Evolutionary conservation across 371 early-diverging fungal genomes (phyloP).

Genomic region (Rhizopus sp.): DNA sequence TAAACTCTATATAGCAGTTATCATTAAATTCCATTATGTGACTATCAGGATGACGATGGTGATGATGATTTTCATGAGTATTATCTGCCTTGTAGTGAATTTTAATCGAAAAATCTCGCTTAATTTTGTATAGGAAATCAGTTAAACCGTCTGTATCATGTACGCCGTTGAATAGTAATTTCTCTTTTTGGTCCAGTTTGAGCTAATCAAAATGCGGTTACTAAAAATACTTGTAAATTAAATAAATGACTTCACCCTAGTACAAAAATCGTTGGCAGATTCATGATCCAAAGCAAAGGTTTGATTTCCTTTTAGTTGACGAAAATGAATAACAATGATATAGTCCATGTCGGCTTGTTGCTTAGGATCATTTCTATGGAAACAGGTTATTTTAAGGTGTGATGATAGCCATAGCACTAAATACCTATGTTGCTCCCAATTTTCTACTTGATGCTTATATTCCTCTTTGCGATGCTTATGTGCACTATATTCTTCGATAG

Average conservation of each 20-base stretch:
- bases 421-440: conserved; percentile 16
- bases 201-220: conserved; percentile 27
- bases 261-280: conserved; percentile 32
- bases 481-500: conserved; percentile 37
- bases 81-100: conserved; percentile 46
- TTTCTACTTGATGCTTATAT: conserved; percentile 19
- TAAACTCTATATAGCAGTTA: conserved; percentile 50
- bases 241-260: conserved; percentile 21
- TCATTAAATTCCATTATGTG: conserved; percentile 44
- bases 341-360: neutral
- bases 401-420: too few species aligned
- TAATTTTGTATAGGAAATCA: conserved; percentile 54
- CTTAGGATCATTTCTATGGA: too few species aligned
- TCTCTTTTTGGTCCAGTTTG: conserved; percentile 47
- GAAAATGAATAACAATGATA: conserved; percentile 43
- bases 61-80: conserved; percentile 9
- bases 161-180: conserved; percentile 50
- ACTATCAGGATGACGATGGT: conserved; percentile 29
- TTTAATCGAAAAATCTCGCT: conserved; percentile 58
- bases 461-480: conserved; percentile 34
- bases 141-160: conserved; percentile 56
- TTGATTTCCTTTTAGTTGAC: conserved; percentile 48
- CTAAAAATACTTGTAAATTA: neutral
- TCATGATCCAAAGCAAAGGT: conserved; percentile 43
- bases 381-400: too few species aligned